Evolutionary conservation across 495 filamentous ascomycete species (phyloP).

Genomic region (Aspergillus asperescens): DNA sequence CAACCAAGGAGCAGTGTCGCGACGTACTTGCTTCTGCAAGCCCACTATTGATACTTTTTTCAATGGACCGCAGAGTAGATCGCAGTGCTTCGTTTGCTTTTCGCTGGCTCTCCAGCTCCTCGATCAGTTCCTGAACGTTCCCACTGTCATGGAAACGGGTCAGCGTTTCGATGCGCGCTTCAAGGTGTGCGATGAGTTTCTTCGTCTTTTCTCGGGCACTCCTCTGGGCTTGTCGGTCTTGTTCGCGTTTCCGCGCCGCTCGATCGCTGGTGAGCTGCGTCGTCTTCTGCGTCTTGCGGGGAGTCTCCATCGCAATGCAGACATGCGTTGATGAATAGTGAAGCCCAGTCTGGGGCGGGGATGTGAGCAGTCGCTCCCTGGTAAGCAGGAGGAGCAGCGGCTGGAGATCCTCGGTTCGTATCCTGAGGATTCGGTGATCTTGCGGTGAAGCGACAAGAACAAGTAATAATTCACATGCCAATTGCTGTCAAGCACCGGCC

Average conservation of each 20-base stretch:
- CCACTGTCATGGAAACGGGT: conserved; percentile 14
- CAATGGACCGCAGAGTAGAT: conserved; percentile 6
- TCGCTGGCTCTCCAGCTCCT: conserved; percentile 14
- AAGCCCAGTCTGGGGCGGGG: background rate
- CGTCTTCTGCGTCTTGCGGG: conserved; percentile 7
- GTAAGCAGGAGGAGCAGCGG: background rate
- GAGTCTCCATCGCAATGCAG: conserved; percentile 6
- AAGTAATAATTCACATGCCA: conserved; percentile 10
- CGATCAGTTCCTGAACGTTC: conserved; percentile 11
- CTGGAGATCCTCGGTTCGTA: background rate
- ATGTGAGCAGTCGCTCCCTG: background rate
- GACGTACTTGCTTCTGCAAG: conserved; percentile 11
- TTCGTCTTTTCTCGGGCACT: conserved; percentile 17
- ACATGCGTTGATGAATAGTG: background rate
- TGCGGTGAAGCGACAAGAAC: background rate
- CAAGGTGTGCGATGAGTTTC: conserved; percentile 10
- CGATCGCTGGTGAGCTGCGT: conserved; percentile 13
- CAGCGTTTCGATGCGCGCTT: conserved; percentile 13
- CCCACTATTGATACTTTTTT: conserved; percentile 7
- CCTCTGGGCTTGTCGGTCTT: conserved; percentile 16
- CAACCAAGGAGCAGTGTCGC: background rate
- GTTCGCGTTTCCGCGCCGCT: conserved; percentile 15
- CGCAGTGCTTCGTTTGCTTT: conserved; percentile 11
- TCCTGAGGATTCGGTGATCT: background rate
- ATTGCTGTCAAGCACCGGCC: background rate